Base-by-base conservation (phyloP, 78 protist species). In the Trichosphaerium sp. region DNA sequence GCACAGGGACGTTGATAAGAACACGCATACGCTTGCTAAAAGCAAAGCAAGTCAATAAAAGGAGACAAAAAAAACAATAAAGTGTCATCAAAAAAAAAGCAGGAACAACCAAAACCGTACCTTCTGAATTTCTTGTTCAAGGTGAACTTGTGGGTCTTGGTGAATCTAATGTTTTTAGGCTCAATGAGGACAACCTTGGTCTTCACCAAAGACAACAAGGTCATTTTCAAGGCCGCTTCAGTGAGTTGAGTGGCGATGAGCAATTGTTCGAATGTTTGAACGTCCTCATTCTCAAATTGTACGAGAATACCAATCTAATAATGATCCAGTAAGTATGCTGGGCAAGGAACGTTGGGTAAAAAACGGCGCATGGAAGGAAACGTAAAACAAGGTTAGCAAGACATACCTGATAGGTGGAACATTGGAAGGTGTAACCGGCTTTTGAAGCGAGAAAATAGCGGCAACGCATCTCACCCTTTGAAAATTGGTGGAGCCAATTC, bases 401-500 rank as follows among this genome's bases (percentile, higher is more conserved):
- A n/a, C n/a, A n/a, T n/a, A n/a, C n/a, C n/a, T 87, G 92, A 64
- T 69, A 81, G 38, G 72, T 78, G 3, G 88, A 68, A 49, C 78
- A 69, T 56, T 76, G 78, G 37, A 82, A 8, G 21, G 79, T 70
- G 34, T 82, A 74, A 18, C 77, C 72, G 32, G 57, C 62, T 66
- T 71, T 82, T 55, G 41, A 47, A 1, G 71, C 38, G 7, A 41
- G 49, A 26, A 56, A 7, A 47, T 83, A 76, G 29, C 61, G 59
- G 4, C 81, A 67, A 59, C 66, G 61, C 14, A 84, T 34, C 49
- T 88, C 93, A 41, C 83, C 93, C 55, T 84, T 88, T n/a, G 79
- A 70, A 12, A 82, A 75, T 41, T 84, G 88, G 55, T 75, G 82
- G 66, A 84, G 54, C 93, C 93, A 88, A 42, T 60, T 71, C 31